phyloP scores from a whole-genome alignment of 208 protist genomes.

The Strigomonas culicis region DNA sequence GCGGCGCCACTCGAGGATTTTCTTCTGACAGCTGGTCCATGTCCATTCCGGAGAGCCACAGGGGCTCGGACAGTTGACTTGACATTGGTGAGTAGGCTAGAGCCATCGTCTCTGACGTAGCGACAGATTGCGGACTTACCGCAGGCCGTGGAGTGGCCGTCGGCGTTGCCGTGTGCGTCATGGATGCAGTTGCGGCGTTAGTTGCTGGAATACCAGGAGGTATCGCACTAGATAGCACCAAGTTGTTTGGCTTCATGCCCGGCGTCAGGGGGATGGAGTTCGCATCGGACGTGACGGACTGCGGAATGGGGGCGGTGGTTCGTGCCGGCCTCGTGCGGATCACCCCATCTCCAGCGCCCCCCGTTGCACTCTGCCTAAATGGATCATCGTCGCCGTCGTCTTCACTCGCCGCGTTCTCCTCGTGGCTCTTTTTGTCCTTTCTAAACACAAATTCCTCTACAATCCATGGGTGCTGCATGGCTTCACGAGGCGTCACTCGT shows the following conservation, averaged over 20 bases:
- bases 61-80: no score
- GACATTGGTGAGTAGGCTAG: no score
- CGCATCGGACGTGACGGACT: neutral
- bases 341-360: neutral
- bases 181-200: neutral
- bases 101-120: no score
- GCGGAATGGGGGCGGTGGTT: neutral
- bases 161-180: neutral
- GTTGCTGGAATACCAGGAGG: neutral
- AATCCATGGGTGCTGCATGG: slow-evolving; percentile 80
- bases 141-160: no score
- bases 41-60: no score
- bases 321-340: neutral
- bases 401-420: neutral
- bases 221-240: neutral
- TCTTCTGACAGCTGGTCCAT: no score
- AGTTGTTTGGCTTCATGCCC: neutral
- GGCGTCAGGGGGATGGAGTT: neutral
- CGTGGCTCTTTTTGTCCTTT: neutral
- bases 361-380: neutral
- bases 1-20: no score
- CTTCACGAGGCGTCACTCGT: slow-evolving; percentile 45
- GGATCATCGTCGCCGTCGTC: neutral
- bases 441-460: slow-evolving; percentile 45
- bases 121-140: no score